Base-by-base conservation (phyloP, 805 yeast species). In the Suhomyces pyralidae region DNA sequence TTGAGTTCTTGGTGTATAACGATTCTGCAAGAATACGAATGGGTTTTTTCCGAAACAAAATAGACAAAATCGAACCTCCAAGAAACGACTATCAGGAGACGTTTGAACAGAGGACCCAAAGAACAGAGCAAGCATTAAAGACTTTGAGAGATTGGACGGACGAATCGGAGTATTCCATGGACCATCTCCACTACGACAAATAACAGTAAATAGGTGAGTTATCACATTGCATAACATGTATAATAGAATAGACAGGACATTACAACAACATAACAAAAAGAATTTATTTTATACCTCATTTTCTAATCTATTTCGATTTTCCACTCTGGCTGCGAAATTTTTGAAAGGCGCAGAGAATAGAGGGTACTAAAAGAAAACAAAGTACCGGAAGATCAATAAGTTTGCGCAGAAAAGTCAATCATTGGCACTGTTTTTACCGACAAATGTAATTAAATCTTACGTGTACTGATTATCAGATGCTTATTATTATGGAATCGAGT, bases 1-100 rank as follows among this genome's bases (percentile, higher is more conserved):
- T 73, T 38, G 74, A 69, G 54, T 68, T 57, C 45, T 57, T 71
- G 44, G 48, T 66, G 30, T 58, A 57, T 49, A 61, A 60, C 43
- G 59, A 58, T 14, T 55, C 55, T 8, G 58, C 63, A 15, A 55
- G 64, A 46, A 51, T 54, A 5, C 59, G 66, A 12, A 43, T 55
- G 25, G 53, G 51, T 47, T 49, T 50, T 12, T 70, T 71, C 57
- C 59, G 73, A 19, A 48, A 48, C 7, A 56, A 55, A 15, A 58
- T 71, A 17, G 66, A 67, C 52, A 44, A 47, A 42, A 46, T 62
- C 8, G 47, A 52, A n/a, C 58, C 64, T 10, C 63, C 64, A 2
- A 30, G 49, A 14, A 46, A 53, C 24, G 62, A 53, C 6, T 50
- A 45, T 26, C 55, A 54, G 44, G 73, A 64, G 46, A 57, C 58